Evolutionary conservation across 805 yeast species (phyloP), one percentile per base, ranked within the genome.

Genomic region (Ogataea philodendri): DNA sequence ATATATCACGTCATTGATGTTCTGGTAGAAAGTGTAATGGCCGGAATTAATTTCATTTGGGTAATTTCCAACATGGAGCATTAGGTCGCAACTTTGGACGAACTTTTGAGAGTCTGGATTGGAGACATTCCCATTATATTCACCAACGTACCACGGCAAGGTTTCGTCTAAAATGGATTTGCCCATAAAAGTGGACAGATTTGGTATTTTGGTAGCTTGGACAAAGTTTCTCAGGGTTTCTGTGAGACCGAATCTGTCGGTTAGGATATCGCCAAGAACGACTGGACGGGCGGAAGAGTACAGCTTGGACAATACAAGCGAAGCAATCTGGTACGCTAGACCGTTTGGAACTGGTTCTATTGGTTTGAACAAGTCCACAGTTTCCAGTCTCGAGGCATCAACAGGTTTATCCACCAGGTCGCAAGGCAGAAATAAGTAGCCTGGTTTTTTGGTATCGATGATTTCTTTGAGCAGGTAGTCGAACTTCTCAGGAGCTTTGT

Each of bases 371-470:
- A 18, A 27, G 11, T 17, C 19, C n/a, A 33, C 26, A 7, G 30
- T 34, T 7, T 8, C 41, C 47, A 45, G 65, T 34, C 26, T 51
- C 35, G 62, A 42, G 8, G 58, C 55, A 39, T 62, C 63, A 37
- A 78, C 67, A 5, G 52, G 22, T 9, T 48, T 42, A 35, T 78
- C 76, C 7, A 77, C 74, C 46, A 84, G 57, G 55, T 88, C 89
- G 26, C 73, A 64, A 2, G 97, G 96, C 30, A 89, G 57, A 55
- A 76, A 85, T 31, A 88, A 56, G 52, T 83, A 88, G 10, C 95
- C 96, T 0, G 97, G 97, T 55, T 80, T 76, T 23, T 81, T 77
- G 29, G 72, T 66, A 23, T 57, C 64, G 45, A 76, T 62, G 17
- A 85, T 76, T 11, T 69, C 64, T 27, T 51, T 53, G 37, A 89